Conservation (phyloP, 2,329 filamentous ascomycete genomes). For the Penicillium polonicum region DNA sequence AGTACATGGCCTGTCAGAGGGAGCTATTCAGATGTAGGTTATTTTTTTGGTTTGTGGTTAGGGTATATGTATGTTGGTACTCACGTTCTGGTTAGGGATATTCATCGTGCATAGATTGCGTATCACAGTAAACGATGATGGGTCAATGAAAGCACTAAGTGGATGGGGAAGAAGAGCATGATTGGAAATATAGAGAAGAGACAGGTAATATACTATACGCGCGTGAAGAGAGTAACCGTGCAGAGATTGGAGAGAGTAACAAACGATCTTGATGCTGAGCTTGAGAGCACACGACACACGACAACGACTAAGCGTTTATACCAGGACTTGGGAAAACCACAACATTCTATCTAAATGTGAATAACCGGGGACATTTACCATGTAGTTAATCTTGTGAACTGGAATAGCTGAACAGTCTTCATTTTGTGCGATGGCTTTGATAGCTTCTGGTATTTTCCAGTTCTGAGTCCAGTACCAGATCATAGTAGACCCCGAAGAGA, state of each 20-base stretch:
- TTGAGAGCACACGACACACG: too few species aligned
- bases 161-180: not conserved
- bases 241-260: too few species aligned
- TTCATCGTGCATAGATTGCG: not conserved
- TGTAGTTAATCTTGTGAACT: too few species aligned
- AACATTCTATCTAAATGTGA: not conserved
- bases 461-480: not conserved
- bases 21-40: not conserved
- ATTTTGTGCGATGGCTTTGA: too few species aligned
- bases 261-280: not conserved
- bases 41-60: not conserved
- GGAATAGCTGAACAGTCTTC: not conserved
- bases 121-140: not conserved
- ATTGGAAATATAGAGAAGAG: not conserved
- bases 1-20: not conserved
- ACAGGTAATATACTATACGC: too few species aligned
- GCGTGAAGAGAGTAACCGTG: not conserved
- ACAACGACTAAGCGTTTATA: not conserved
- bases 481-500: not conserved
- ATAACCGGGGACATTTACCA: too few species aligned
- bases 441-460: too few species aligned
- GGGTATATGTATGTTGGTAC: not conserved
- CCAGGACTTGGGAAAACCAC: not conserved
- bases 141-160: not conserved
- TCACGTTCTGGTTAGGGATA: not conserved